These are phyloP conservation scores for Colletotrichum incanum DNA, from an alignment of 2,329 filamentous ascomycete species.

Conservation along the genomic window DNA sequence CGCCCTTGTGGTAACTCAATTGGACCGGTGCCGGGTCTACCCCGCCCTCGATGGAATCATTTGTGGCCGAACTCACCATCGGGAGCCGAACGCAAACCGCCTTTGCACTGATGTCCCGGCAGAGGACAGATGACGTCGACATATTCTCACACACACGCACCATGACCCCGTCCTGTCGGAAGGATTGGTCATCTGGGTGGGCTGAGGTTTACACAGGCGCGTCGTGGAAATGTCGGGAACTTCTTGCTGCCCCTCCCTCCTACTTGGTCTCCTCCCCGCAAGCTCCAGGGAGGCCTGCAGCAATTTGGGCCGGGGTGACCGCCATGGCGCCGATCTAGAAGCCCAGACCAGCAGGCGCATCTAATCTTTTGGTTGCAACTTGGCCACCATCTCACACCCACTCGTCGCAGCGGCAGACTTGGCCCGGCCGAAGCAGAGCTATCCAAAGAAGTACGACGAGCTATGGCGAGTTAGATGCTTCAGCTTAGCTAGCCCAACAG, in stretches of 20 bases:
- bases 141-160: conserved; percentile 33
- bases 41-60: conserved; percentile 25
- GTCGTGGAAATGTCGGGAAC: conserved; percentile 25
- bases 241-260: conserved; percentile 25
- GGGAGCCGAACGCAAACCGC: neutral
- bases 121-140: conserved; percentile 36
- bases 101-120: conserved; percentile 7
- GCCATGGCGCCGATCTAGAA: conserved; percentile 31
- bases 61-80: conserved; percentile 9
- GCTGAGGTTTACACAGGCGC: conserved; percentile 24
- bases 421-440: conserved; percentile 15
- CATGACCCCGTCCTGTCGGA: conserved; percentile 30
- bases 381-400: conserved; percentile 14
- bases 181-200: conserved; percentile 40
- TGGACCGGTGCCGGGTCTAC: conserved; percentile 32
- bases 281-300: conserved; percentile 27
- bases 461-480: conserved; percentile 6
- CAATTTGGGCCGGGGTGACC: conserved; percentile 25
- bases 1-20: conserved; percentile 29
- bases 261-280: conserved; percentile 28
- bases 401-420: conserved; percentile 2
- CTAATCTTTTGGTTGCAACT: conserved; percentile 3
- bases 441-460: conserved; percentile 26
- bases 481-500: conserved; percentile 2
- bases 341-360: conserved; percentile 17